Conservation (phyloP, 2,329 filamentous ascomycete genomes). For the Chaetomium strumarium region DNA sequence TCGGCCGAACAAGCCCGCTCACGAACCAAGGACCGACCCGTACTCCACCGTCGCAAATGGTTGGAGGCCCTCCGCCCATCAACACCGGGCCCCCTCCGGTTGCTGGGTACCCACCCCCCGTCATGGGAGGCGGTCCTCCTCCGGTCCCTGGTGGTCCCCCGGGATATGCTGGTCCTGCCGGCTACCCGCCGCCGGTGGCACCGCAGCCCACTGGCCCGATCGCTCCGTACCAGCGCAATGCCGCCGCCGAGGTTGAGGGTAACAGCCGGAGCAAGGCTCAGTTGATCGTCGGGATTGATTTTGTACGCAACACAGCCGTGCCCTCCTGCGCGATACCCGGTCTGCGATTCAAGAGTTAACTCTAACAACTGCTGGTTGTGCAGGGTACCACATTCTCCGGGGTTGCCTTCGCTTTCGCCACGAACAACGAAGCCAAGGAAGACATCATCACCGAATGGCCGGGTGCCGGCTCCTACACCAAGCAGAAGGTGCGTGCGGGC, state of each 20-base stretch:
- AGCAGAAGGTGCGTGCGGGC: constrained; percentile 73
- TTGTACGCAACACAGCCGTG: constrained; percentile 56
- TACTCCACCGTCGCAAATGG: constrained; percentile 55
- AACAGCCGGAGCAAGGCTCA: constrained; percentile 89
- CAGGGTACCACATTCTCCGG: constrained; percentile 97
- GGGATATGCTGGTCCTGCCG: constrained; percentile 42
- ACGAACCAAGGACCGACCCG: constrained; percentile 43
- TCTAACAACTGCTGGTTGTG: constrained; percentile 22
- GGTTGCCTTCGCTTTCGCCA: constrained; percentile 94
- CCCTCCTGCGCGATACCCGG: neutral
- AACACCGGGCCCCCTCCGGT: constrained; percentile 54
- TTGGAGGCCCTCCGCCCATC: constrained; percentile 60
- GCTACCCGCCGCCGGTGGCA: constrained; percentile 42
- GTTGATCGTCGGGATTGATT: constrained; percentile 97
- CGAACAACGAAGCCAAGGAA: constrained; percentile 95
- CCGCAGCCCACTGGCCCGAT: constrained; percentile 28
- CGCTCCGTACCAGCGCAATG: constrained; percentile 38
- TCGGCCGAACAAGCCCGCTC: constrained; percentile 50
- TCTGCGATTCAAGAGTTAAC: neutral
- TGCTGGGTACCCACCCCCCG: constrained; percentile 54
- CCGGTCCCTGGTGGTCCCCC: constrained; percentile 40
- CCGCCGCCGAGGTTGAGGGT: constrained; percentile 72
- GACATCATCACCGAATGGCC: constrained; percentile 99
- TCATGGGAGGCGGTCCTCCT: constrained; percentile 39
- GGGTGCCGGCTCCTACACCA: constrained; percentile 92